These are phyloP conservation scores for Austropuccinia psidii DNA, from an alignment of 1,284 basidiomycete genomes.

Conservation along the genomic window DNA sequence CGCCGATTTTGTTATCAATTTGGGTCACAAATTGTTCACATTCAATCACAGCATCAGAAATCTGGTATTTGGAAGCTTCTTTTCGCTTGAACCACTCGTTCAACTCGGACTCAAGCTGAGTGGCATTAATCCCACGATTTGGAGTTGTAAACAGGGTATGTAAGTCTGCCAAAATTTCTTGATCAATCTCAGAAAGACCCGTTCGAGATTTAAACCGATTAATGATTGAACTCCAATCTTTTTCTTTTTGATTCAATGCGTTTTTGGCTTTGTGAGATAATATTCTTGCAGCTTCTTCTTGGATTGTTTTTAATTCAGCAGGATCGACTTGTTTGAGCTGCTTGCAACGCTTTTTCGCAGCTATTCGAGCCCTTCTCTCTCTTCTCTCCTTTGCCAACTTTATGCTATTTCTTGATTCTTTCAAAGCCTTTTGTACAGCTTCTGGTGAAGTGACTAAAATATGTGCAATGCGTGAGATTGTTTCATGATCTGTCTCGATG, in stretches of 20 bases:
- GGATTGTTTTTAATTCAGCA: constrained; percentile 1
- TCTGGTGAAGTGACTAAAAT: constrained; percentile 25
- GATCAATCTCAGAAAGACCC: constrained; percentile 23
- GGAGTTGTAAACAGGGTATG: constrained; percentile 31
- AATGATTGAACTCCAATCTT: constrained; percentile 32
- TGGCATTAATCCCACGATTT: constrained; percentile 31
- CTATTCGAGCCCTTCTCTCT: background rate
- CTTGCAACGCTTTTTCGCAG: background rate
- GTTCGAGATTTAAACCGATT: constrained; percentile 24
- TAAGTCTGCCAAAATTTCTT: constrained; percentile 16
- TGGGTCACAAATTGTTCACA: background rate
- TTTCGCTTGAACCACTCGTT: constrained; percentile 19
- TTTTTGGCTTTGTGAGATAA: constrained; percentile 32
- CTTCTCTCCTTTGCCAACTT: background rate
- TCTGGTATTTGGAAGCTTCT: background rate
- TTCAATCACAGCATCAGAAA: background rate
- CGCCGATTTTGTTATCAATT: constrained; percentile 1
- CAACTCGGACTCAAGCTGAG: constrained; percentile 30
- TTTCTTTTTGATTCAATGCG: constrained; percentile 22
- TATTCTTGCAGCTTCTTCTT: constrained; percentile 26
- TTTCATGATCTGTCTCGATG: constrained; percentile 15
- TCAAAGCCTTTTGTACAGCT: constrained; percentile 10
- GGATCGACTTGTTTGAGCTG: background rate
- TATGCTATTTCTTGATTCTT: background rate
- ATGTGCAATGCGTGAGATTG: constrained; percentile 5